phyloP scores from a whole-genome alignment of 345 rosid genomes.

The Luvunga scandens region DNA sequence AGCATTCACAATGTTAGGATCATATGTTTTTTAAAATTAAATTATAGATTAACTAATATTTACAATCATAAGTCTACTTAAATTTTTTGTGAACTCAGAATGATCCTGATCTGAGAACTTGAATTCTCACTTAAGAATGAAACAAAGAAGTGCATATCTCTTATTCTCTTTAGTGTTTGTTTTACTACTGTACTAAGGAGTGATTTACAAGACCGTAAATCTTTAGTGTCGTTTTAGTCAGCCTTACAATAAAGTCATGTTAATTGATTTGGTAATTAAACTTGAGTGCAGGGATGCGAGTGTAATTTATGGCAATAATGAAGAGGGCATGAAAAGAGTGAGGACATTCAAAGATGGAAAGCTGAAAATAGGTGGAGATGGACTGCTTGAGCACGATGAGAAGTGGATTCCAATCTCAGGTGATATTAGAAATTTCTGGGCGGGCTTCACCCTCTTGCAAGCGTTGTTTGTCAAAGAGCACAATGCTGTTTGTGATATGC shows the following conservation, averaged over 20 bases:
- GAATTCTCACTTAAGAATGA: too few relatives aligned
- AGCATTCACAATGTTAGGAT: neutral
- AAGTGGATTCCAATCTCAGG: slow-evolving; percentile 70
- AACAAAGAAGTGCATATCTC: too few relatives aligned
- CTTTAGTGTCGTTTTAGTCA: too few relatives aligned
- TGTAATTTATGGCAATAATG: slow-evolving; percentile 71
- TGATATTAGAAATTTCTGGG: slow-evolving; percentile 77
- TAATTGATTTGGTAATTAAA: neutral
- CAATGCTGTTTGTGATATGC: slow-evolving; percentile 62
- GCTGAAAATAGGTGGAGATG: slow-evolving; percentile 50
- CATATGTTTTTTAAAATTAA: too few relatives aligned
- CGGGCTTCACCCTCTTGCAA: slow-evolving; percentile 69
- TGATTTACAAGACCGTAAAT: too few relatives aligned
- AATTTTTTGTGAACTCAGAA: too few relatives aligned
- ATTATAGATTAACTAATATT: too few relatives aligned
- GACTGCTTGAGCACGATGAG: slow-evolving; percentile 53
- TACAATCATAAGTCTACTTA: too few relatives aligned
- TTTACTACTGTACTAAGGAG: too few relatives aligned
- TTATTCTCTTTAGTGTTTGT: too few relatives aligned
- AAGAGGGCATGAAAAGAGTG: slow-evolving; percentile 58
- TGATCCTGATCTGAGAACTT: too few relatives aligned
- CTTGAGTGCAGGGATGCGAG: slow-evolving; percentile 60
- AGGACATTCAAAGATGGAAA: slow-evolving; percentile 74
- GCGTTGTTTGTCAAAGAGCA: slow-evolving; percentile 74
- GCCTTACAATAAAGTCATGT: neutral